Percentiles rank a stretch among this genome's conserved stretches.
These are phyloP conservation scores for Sisymbrium altissimum DNA, from an alignment of 345 rosid species.

Conservation along the genomic window DNA sequence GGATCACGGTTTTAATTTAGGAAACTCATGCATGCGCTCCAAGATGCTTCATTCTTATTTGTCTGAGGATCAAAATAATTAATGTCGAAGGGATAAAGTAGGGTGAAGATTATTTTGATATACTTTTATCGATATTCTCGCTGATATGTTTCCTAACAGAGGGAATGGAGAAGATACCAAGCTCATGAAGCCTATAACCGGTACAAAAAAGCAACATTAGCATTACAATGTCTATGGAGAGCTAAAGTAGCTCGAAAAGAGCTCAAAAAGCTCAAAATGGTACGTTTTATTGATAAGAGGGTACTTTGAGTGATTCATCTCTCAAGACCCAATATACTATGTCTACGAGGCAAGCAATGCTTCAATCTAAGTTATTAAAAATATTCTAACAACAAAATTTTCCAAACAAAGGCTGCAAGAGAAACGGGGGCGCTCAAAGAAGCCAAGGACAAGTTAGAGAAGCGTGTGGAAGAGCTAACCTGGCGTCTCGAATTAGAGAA, in stretches of 20 bases:
- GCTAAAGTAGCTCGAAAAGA: conserved; percentile 55
- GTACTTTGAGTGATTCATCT: neutral
- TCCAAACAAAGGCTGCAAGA: conserved; percentile 56
- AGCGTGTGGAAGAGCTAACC: conserved; percentile 61
- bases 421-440: conserved; percentile 68
- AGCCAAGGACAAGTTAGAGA: conserved; percentile 66
- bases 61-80: neutral
- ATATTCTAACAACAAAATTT: conserved; percentile 4
- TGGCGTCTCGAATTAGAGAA: conserved; percentile 61
- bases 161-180: conserved; percentile 49
- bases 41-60: conserved; percentile 1
- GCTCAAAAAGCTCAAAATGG: conserved; percentile 60
- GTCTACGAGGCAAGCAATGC: neutral
- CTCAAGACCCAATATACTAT: neutral
- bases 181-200: conserved; percentile 45
- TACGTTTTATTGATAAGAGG: conserved; percentile 15
- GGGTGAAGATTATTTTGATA: neutral
- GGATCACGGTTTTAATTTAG: neutral
- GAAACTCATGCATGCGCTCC: neutral
- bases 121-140: neutral
- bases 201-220: conserved; percentile 47
- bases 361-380: conserved; percentile 1
- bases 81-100: neutral
- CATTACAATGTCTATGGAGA: conserved; percentile 61
- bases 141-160: conserved; percentile 36